Percentiles rank a stretch among this genome's conserved stretches.
phyloP scores from a whole-genome alignment of 148 eudicot species.

The Vaccinium vitisidaea region DNA sequence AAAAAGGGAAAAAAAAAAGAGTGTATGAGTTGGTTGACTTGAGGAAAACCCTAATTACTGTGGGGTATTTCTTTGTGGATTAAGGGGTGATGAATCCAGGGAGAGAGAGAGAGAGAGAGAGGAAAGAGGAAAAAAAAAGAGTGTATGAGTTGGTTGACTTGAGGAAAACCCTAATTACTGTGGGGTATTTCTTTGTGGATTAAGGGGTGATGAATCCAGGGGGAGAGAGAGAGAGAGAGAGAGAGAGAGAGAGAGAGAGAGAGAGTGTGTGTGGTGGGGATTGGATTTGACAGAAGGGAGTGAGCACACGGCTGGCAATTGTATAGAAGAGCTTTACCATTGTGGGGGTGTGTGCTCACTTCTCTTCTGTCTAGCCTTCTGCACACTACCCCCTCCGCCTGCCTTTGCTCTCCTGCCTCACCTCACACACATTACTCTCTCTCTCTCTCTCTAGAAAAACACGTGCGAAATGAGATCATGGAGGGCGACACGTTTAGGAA shows the following conservation, averaged over 20 bases:
- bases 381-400: too few relatives aligned
- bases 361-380: slow-evolving; percentile 6
- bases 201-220: too few relatives aligned
- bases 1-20: too few relatives aligned
- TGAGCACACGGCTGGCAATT: slow-evolving; percentile 19
- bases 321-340: neutral
- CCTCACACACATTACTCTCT: neutral
- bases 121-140: too few relatives aligned
- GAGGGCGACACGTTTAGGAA: too few relatives aligned
- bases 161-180: too few relatives aligned
- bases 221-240: neutral
- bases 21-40: too few relatives aligned
- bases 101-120: too few relatives aligned
- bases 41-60: too few relatives aligned
- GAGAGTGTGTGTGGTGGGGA: neutral
- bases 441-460: neutral
- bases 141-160: too few relatives aligned
- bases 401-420: neutral
- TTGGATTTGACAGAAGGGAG: slow-evolving; percentile 15
- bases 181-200: neutral
- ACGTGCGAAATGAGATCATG: too few relatives aligned
- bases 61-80: neutral
- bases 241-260: neutral
- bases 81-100: too few relatives aligned
- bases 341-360: slow-evolving; percentile 12